These are phyloP conservation scores for Ceratocystis colombiana DNA, from an alignment of 2,329 filamentous ascomycete genomes.

Conservation along the genomic window DNA sequence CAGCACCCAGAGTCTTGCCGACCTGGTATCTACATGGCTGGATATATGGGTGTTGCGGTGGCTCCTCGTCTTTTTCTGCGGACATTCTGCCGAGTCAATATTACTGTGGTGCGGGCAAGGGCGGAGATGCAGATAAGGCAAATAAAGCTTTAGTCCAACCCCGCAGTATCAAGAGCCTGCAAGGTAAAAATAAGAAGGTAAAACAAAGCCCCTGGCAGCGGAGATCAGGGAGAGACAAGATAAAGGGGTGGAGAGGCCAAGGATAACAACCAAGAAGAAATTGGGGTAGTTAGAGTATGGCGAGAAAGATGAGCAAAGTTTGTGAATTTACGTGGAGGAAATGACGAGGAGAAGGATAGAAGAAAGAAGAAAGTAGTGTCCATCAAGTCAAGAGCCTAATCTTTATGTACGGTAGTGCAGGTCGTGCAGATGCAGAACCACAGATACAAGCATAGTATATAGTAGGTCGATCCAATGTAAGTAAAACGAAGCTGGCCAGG, in stretches of 20 bases:
- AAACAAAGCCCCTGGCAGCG: slow-evolving; percentile 12
- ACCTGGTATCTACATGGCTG: slow-evolving; percentile 98
- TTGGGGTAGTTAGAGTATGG: neutral
- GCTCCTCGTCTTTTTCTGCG: neutral
- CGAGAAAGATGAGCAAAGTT: neutral
- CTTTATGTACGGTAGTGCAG: neutral
- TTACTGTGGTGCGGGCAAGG: neutral
- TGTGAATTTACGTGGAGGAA: neutral
- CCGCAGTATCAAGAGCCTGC: slow-evolving; percentile 10
- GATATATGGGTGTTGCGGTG: slow-evolving; percentile 48
- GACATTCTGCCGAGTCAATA: neutral
- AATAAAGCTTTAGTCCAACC: slow-evolving; percentile 1
- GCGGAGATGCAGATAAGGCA: neutral
- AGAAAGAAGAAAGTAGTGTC: neutral
- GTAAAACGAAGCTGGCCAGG: neutral
- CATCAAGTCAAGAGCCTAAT: neutral
- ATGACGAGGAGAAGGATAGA: neutral
- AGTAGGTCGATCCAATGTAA: neutral
- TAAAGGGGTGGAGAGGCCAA: neutral
- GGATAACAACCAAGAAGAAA: neutral
- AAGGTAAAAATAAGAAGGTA: neutral
- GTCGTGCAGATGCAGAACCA: neutral
- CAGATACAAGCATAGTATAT: neutral
- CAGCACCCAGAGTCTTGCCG: slow-evolving; percentile 90
- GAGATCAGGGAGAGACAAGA: neutral